Evolutionary conservation across 768 basidiomycete genomes (phyloP).

Genomic region (Clathrus columnatus): DNA sequence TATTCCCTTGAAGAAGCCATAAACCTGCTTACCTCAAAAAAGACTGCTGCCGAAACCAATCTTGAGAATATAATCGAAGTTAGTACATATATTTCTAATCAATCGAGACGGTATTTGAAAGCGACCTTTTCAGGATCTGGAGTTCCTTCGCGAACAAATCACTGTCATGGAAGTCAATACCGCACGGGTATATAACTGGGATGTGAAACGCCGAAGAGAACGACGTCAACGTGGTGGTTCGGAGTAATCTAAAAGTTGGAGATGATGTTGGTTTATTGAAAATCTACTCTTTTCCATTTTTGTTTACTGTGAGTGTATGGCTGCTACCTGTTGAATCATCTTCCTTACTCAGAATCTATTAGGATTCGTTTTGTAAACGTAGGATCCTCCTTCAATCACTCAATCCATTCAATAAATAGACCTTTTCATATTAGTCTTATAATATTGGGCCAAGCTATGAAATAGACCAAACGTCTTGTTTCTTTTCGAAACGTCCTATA

Average conservation of each 20-base stretch:
- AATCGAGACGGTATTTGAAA: background rate
- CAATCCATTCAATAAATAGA: too few species aligned
- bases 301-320: too few species aligned
- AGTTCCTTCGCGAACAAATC: slow-evolving; percentile 88
- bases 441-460: too few species aligned
- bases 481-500: too few species aligned
- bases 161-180: slow-evolving; percentile 97
- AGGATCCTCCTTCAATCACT: too few species aligned
- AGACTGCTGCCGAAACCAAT: slow-evolving; percentile 56
- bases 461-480: too few species aligned
- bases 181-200: slow-evolving; percentile 94
- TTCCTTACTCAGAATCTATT: too few species aligned
- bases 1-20: slow-evolving; percentile 80
- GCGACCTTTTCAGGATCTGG: slow-evolving; percentile 46
- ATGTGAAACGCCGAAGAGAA: slow-evolving; percentile 75
- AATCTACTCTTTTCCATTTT: background rate
- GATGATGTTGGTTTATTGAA: background rate
- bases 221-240: slow-evolving; percentile 26
- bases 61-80: slow-evolving; percentile 59
- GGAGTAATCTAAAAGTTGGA: slow-evolving; percentile 20
- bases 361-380: too few species aligned
- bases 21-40: slow-evolving; percentile 64
- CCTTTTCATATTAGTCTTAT: too few species aligned
- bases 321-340: too few species aligned
- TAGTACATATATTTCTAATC: background rate